Evolutionary conservation across 331 rosid genomes (phyloP), one percentile per base, ranked within the genome.

Genomic region (Acacia pycnantha): DNA sequence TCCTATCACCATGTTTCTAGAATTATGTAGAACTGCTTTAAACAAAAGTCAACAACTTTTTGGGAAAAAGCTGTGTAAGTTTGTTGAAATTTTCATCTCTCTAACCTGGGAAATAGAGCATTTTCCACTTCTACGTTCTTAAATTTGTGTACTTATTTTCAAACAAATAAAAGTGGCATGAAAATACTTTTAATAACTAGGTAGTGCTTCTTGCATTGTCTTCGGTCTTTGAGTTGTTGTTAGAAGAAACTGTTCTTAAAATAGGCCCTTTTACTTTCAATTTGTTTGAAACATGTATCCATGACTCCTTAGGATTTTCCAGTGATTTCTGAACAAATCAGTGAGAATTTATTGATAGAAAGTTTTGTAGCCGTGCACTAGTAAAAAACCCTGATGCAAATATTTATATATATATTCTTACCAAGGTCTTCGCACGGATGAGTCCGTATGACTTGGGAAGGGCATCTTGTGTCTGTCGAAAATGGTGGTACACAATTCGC

Each of bases 381-480:
- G 81, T 58, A 74, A 58, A 53, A 61, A 66, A 79, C 54, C 54
- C 47, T 78, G 56, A 40, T 37, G n/a, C 26, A 47, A 69, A 22
- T 22, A 8, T 21, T 2, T 1, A 37, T 50, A 41, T 56, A 41
- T 21, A 11, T n/a, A 11, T 31, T 64, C 47, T 15, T 73, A 27
- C 37, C 11, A 77, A 95, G 97, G 94, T 95, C 64, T 90, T 93
- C 82, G 90, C 94, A 47, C 90, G 92, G 85, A 92, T 88, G 92
- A 85, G 84, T 85, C 98, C 99, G 51, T 91, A 88, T 82, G 94
- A 93, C 87, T 47, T 95, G 87, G 98, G 98, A 77, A 92, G 87
- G 87, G 93, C 98, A 77, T 84, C 97, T 31, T 95, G 98, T 72
- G 98, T 95, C 11, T 95, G 99, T 85, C 94, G 97, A 67, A 95